Conservation (phyloP, 1,284 basidiomycete species). For the Ustilago bromivora region DNA sequence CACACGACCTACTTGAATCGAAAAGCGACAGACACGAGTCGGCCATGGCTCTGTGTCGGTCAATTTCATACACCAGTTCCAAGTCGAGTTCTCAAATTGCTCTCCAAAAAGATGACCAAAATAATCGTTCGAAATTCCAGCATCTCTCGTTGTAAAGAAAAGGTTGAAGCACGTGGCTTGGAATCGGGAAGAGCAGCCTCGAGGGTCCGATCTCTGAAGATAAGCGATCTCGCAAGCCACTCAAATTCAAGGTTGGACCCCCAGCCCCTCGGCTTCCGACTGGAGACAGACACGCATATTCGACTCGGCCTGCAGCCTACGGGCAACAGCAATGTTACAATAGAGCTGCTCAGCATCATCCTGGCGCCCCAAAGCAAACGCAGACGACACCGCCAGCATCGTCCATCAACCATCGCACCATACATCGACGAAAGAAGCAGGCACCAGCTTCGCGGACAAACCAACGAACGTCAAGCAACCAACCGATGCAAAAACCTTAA, state of each 20-base stretch:
- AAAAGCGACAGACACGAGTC: conserved; percentile 2
- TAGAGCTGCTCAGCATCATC: not conserved
- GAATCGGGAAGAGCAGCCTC: not conserved
- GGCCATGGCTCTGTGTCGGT: not conserved
- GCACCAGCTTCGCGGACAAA: no score
- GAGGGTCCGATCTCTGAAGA: not conserved
- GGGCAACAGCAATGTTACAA: not conserved
- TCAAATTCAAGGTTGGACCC: not conserved
- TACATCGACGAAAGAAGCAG: no score
- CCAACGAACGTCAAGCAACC: no score
- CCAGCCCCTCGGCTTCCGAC: not conserved
- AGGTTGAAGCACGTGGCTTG: conserved; percentile 3
- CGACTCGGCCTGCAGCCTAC: not conserved
- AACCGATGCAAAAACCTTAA: no score
- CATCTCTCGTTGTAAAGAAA: not conserved
- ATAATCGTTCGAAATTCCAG: not conserved
- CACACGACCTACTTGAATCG: not conserved
- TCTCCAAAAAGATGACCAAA: not conserved
- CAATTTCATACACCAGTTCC: no score
- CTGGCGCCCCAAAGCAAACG: not conserved
- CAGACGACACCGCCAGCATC: not conserved
- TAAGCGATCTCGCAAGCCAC: conserved; percentile 1
- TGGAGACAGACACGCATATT: conserved; percentile 1
- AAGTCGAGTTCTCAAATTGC: not conserved
- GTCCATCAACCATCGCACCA: not conserved